phyloP scores from a whole-genome alignment of 2,329 filamentous ascomycete genomes.

The Nigrospora sphaerica region DNA sequence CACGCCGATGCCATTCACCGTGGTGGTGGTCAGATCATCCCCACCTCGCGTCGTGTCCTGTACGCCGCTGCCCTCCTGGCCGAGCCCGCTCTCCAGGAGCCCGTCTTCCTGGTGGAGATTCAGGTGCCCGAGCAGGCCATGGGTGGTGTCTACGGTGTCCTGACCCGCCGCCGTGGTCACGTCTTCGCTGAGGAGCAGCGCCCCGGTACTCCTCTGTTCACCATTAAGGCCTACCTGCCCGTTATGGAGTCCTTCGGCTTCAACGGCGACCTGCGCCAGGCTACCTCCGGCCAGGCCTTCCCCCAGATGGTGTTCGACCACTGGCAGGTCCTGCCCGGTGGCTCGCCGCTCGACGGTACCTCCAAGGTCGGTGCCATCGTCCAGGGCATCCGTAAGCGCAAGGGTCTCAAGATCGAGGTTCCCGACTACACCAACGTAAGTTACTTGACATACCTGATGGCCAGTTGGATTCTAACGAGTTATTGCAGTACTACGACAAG shows the following conservation, averaged over 20 bases:
- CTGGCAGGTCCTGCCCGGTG: slow-evolving; percentile 94
- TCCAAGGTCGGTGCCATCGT: slow-evolving; percentile 81
- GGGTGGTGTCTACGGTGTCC: slow-evolving; percentile 99
- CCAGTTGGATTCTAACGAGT: slow-evolving; percentile 28
- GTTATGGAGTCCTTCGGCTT: slow-evolving; percentile 99
- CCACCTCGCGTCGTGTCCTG: slow-evolving; percentile 93
- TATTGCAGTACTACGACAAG: slow-evolving; percentile 91
- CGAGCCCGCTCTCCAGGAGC: slow-evolving; percentile 86
- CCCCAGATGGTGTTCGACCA: slow-evolving; percentile 98
- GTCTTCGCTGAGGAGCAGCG: slow-evolving; percentile 98
- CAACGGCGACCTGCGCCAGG: slow-evolving; percentile 91
- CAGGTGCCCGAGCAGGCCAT: slow-evolving; percentile 97
- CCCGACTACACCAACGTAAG: slow-evolving; percentile 93
- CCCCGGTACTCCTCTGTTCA: slow-evolving; percentile 97
- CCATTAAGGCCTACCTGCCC: slow-evolving; percentile 94
- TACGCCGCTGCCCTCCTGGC: slow-evolving; percentile 90
- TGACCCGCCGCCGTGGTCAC: slow-evolving; percentile 96
- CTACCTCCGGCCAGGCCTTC: slow-evolving; percentile 97
- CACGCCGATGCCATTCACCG: slow-evolving; percentile 99
- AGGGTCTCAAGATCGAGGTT: slow-evolving; percentile 97
- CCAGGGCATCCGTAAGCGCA: slow-evolving; percentile 90
- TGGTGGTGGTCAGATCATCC: slow-evolving; percentile 98
- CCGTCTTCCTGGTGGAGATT: slow-evolving; percentile 98
- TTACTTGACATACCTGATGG: slow-evolving; percentile 19
- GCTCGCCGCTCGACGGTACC: slow-evolving; percentile 77